These are phyloP conservation scores for Kodamaea neixiangensis DNA, from an alignment of 805 yeast species.

Conservation along the genomic window DNA sequence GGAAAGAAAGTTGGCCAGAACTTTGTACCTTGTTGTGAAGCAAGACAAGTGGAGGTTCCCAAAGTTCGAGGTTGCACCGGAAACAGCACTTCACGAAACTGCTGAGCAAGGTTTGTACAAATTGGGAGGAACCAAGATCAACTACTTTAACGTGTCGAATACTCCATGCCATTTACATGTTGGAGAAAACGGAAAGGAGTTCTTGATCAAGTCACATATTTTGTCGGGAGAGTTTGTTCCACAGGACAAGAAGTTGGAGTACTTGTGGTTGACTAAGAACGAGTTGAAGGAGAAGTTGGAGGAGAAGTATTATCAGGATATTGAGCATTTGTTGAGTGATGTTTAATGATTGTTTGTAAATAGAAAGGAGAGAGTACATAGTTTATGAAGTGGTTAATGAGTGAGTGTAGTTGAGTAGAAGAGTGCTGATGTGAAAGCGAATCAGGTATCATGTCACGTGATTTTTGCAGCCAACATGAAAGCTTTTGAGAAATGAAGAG, in stretches of 20 bases:
- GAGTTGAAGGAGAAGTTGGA: constrained; percentile 63
- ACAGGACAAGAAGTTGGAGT: constrained; percentile 45
- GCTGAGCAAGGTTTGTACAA: constrained; percentile 74
- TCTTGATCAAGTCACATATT: constrained; percentile 82
- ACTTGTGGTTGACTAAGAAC: constrained; percentile 82
- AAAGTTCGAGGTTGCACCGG: constrained; percentile 48
- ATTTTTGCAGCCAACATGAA: too few relatives aligned
- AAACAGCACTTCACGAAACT: constrained; percentile 60
- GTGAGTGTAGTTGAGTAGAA: background rate
- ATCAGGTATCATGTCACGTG: too few relatives aligned
- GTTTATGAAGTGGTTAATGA: background rate
- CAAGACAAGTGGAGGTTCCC: constrained; percentile 76
- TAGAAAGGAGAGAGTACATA: constrained; percentile 11
- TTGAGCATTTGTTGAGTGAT: constrained; percentile 50
- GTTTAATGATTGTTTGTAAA: constrained; percentile 22
- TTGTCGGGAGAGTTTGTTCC: constrained; percentile 75
- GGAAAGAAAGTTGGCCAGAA: constrained; percentile 77
- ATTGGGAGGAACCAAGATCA: constrained; percentile 73
- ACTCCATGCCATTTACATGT: constrained; percentile 72
- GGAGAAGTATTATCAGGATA: constrained; percentile 54
- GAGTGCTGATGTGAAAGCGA: too few relatives aligned
- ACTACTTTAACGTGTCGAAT: constrained; percentile 89
- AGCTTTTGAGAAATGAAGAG: background rate
- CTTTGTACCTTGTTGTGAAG: constrained; percentile 74
- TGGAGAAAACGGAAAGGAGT: constrained; percentile 48